phyloP scores from a whole-genome alignment of 768 basidiomycete species.

The Ramaria rubella region DNA sequence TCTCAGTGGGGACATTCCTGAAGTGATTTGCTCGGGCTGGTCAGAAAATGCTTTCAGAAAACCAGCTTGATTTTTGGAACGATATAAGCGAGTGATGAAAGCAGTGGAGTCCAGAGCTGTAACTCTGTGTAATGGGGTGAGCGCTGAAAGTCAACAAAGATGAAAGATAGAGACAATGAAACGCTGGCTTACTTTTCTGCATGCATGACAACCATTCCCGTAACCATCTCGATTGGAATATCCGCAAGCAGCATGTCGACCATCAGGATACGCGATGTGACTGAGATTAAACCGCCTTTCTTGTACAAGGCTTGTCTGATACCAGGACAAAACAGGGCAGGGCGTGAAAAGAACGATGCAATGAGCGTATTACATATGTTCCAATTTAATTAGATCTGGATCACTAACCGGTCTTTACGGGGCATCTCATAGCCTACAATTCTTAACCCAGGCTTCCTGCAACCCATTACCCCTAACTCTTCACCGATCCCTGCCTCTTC shows the following conservation, averaged over 20 bases:
- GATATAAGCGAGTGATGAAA: conserved; percentile 4
- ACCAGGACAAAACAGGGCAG: conserved; percentile 4
- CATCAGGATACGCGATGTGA: conserved; percentile 90
- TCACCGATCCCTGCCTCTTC: conserved; percentile 91
- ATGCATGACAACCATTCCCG: conserved; percentile 85
- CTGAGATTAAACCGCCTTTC: conserved; percentile 80
- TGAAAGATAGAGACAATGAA: not conserved
- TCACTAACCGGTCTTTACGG: conserved; percentile 67
- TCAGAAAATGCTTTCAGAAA: conserved; percentile 98
- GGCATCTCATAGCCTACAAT: conserved; percentile 78
- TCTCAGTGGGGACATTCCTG: conserved; percentile 84
- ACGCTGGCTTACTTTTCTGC: conserved; percentile 66
- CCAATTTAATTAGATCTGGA: not conserved
- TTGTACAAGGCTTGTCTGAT: conserved; percentile 80
- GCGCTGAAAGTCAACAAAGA: not conserved
- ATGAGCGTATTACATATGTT: not conserved
- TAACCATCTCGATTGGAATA: conserved; percentile 78
- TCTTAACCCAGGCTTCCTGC: conserved; percentile 76
- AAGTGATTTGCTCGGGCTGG: conserved; percentile 91
- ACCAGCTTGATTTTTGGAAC: conserved; percentile 76
- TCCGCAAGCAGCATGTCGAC: conserved; percentile 90
- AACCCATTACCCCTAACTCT: conserved; percentile 89
- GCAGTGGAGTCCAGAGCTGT: conserved; percentile 5
- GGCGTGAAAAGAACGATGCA: not conserved
- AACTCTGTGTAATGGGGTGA: conserved; percentile 47